These are phyloP conservation scores for Cochlearia excelsa DNA, from an alignment of 345 rosid genomes.

Conservation along the genomic window DNA sequence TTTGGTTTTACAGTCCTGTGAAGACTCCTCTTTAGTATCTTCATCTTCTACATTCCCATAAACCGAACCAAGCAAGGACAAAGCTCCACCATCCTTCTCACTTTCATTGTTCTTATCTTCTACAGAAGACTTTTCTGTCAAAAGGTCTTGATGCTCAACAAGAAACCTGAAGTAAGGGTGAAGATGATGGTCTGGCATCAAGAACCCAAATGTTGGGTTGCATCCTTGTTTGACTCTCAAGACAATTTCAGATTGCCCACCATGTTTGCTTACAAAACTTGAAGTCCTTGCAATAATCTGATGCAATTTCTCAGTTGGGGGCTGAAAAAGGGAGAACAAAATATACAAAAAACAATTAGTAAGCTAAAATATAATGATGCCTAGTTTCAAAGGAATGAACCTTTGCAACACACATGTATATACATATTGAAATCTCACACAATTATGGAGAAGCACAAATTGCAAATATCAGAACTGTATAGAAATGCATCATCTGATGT, in stretches of 20 bases:
- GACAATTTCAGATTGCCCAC: conserved; percentile 91
- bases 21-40: conserved; percentile 47
- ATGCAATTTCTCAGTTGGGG: conserved; percentile 86
- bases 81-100: conserved; percentile 57
- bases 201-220: conserved; percentile 91
- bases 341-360: conserved; percentile 31
- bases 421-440: conserved; percentile 44
- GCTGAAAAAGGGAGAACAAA: conserved; percentile 52
- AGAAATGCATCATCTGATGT: conserved; percentile 57
- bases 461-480: conserved; percentile 56
- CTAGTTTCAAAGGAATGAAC: conserved; percentile 23
- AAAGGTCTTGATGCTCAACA: conserved; percentile 75
- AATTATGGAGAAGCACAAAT: conserved; percentile 53
- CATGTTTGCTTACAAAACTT: conserved; percentile 71
- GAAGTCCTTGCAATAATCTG: conserved; percentile 93
- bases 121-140: conserved; percentile 48
- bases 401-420: conserved; percentile 27
- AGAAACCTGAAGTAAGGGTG: conserved; percentile 84
- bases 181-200: conserved; percentile 77
- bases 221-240: conserved; percentile 96
- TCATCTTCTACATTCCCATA: conserved; percentile 90
- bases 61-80: conserved; percentile 78
- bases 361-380: conserved; percentile 31
- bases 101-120: conserved; percentile 43
- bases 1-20: conserved; percentile 28